Base-by-base conservation (phyloP, 2,329 filamentous ascomycete genomes). In the Bertia moriformis region DNA sequence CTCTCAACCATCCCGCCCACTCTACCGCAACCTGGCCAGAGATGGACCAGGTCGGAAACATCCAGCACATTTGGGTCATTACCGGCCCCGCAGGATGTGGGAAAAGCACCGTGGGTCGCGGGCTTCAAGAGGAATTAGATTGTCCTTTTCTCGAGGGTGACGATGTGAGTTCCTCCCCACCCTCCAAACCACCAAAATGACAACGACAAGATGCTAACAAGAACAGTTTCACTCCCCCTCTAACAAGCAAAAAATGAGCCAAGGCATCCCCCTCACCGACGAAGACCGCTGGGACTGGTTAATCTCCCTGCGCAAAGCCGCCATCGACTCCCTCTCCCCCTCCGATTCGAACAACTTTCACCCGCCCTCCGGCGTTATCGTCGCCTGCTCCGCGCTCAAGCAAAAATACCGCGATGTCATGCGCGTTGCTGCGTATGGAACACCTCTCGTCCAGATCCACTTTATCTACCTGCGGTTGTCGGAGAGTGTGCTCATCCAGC, bases 211-310 rank as follows among this genome's bases (percentile, higher is more conserved):
- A n/a, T 18, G 2, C 40, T 44, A 41, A 47, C 15, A 15, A 15
- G 20, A 14, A 39, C 19, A 52, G 49, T 80, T 73, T 44, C 67
- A 67, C 3, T 66, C 68, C 0, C 62, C 62, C 14, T 59, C 68
- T 47, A 79, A 71, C 58, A 73, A 70, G 45, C 64, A 73, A 40
- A 83, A 83, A 53, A 83, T 83, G 78, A 61, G 65, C 44, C 58
- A 61, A 40, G 73, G 73, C 42, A 69, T 66, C 37, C 75, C 78
- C 10, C 62, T 83, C 12, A 78, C 73, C 40, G 78, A 83, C 51
- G 71, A 68, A 40, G 78, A 83, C 52, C 69, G 78, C 41, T 82
- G 77, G 78, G 77, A 79, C 57, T 83, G 78, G 78, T 66, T 83
- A 41, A 67, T 69, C 47, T 60, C 62, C 7, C 60, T 72, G 4